Percentiles rank a stretch among this genome's conserved stretches.
These are phyloP conservation scores for Colletotrichum gloeosporioides DNA, from an alignment of 2,329 filamentous ascomycete species.

Conservation along the genomic window DNA sequence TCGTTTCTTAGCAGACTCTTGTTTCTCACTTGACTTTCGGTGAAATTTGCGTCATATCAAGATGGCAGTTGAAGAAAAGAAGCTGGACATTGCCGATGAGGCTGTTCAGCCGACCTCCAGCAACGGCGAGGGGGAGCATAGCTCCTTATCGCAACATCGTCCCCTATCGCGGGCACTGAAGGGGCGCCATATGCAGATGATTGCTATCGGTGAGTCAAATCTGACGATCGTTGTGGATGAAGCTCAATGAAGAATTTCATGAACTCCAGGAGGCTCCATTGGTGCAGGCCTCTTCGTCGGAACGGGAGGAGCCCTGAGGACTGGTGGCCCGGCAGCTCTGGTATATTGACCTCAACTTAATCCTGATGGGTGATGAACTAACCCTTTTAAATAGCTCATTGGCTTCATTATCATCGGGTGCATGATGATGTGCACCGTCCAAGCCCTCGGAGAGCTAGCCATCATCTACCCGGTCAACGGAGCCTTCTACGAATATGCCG, in stretches of 20 bases:
- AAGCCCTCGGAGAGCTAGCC: slow-evolving; percentile 64
- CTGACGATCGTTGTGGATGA: background rate
- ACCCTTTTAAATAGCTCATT: slow-evolving; percentile 31
- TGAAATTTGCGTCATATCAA: background rate
- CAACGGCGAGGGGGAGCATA: background rate
- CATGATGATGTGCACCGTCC: slow-evolving; percentile 58
- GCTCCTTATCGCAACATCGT: background rate
- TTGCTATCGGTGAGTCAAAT: slow-evolving; percentile 32
- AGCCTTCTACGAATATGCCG: slow-evolving; percentile 63
- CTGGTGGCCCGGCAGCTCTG: background rate
- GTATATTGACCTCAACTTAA: rapidly evolving
- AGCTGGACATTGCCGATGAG: background rate
- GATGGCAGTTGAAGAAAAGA: background rate
- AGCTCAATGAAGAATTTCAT: background rate
- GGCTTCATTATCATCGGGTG: slow-evolving; percentile 60
- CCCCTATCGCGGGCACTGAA: slow-evolving; percentile 5
- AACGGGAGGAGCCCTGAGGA: background rate
- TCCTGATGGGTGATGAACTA: background rate
- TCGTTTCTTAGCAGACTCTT: background rate
- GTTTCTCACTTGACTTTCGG: rapidly evolving
- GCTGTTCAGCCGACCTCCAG: background rate
- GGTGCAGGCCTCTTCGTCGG: background rate
- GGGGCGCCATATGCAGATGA: slow-evolving; percentile 60
- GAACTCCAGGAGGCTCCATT: background rate
- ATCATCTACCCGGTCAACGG: slow-evolving; percentile 66